A percentile compares a stretch with the other conserved stretches of the same genome.
Evolutionary conservation across 345 rosid species (phyloP).

Genomic region (Brassica juncea): DNA sequence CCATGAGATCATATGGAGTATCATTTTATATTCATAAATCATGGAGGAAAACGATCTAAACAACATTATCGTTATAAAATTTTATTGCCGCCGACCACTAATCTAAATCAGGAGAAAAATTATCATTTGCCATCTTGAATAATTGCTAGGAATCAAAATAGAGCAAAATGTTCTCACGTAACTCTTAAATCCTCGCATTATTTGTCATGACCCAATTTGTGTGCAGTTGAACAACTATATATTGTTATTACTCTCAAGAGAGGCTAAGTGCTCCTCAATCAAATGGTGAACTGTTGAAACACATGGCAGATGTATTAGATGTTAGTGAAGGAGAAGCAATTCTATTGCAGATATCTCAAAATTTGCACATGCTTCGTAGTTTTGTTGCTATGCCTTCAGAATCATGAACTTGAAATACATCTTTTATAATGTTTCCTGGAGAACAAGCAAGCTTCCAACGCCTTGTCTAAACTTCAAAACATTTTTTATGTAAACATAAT

Average conservation of each 20-base stretch:
- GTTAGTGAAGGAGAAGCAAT: slow-evolving; percentile 44
- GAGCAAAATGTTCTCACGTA: no score
- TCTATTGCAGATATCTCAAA: slow-evolving; percentile 45
- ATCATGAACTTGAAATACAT: slow-evolving; percentile 25
- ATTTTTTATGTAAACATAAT: background rate
- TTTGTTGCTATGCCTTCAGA: slow-evolving; percentile 42
- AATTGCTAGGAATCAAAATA: no score
- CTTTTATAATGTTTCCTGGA: background rate
- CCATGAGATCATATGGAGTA: background rate
- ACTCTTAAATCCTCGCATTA: no score
- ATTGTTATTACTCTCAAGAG: background rate
- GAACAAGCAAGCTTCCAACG: slow-evolving; percentile 13
- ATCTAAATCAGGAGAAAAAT: background rate
- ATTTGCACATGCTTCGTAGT: slow-evolving; percentile 48
- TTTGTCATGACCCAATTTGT: no score
- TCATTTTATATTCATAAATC: background rate
- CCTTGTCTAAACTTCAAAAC: slow-evolving; percentile 17
- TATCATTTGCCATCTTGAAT: no score
- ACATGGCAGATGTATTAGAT: slow-evolving; percentile 30
- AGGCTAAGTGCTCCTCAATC: slow-evolving; percentile 47
- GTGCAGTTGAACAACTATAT: no score
- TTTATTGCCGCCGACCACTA: background rate
- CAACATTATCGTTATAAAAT: background rate
- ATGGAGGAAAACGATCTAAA: background rate
- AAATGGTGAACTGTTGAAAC: slow-evolving; percentile 42